Base-by-base conservation (phyloP, 768 basidiomycete genomes). In the Kwoniella mangroviensis region DNA sequence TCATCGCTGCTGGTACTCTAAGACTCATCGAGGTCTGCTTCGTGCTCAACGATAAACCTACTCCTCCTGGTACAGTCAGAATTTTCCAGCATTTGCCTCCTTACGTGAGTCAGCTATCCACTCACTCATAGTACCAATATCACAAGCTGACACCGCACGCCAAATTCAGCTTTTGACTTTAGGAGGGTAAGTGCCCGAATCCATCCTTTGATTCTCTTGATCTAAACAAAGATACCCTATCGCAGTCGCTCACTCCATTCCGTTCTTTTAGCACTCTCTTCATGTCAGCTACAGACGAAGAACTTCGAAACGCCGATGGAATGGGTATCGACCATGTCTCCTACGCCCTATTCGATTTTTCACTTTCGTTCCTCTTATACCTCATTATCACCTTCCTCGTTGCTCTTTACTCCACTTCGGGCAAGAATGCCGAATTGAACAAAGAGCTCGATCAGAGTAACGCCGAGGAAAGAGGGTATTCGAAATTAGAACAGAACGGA, bases 241-340 rank as follows among this genome's bases (percentile, higher is more conserved):
- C 15, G 15, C 34, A 42, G n/a, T 19, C 19, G 45, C 45, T 63
- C n/a, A 56, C 67, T 65, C 45, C 64, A n/a, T 17, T n/a, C 11
- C 19, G 22, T 45, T 56, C 7, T 51, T 22, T 1, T 67, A 91
- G 92, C 6, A 82, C 94, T 2, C 83, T 93, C 19, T 97, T 98
- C 86, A 93, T 96, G 89, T 91, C 91, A 15, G 95, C 90, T 0
- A 97, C 95, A 0, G 93, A 98, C 79, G 94, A 98, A 84, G 92
- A 96, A 81, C 84, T 96, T 34, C 76, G 86, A 26, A 91, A 86
- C 70, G 88, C 90, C 4, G 86, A 92, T 72, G 87, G 88, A 13
- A 68, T 84, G 21, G 90, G 87, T 53, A 92, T 96, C 89, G 94
- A 96, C 80, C 92, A 94, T 76, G 93, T 94, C 68, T 94, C 94